phyloP scores from a whole-genome alignment of 2,329 filamentous ascomycete species.

The Colletotrichum phormii region DNA sequence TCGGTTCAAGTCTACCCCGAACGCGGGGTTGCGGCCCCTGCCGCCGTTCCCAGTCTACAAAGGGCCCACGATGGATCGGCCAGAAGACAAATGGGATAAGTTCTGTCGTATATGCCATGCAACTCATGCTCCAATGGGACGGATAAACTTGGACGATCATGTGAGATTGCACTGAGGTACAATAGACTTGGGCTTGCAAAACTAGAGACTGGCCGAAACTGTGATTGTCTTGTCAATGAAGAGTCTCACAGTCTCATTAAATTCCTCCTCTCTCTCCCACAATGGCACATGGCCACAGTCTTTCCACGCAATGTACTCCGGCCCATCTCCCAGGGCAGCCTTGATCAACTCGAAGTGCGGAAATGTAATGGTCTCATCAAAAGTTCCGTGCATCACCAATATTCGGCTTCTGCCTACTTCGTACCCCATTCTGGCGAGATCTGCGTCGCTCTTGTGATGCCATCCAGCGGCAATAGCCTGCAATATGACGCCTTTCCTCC shows the following conservation, averaged over 20 bases:
- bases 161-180: not conserved
- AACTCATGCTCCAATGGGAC: not conserved
- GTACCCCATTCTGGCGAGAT: constrained; percentile 10
- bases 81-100: not conserved
- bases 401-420: constrained; percentile 9
- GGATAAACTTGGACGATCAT: not conserved
- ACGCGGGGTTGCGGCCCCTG: constrained; percentile 4
- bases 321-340: constrained; percentile 15
- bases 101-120: not conserved
- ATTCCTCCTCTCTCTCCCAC: constrained; percentile 20
- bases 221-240: not conserved
- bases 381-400: constrained; percentile 21
- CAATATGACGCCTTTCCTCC: constrained; percentile 14
- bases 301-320: constrained; percentile 18
- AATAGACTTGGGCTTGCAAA: not conserved
- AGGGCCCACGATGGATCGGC: not conserved
- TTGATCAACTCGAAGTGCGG: constrained; percentile 18
- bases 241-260: not conserved
- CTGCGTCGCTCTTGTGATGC: constrained; percentile 20
- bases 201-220: not conserved
- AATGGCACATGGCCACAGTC: constrained; percentile 8
- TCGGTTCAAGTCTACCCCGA: constrained; percentile 14
- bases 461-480: constrained; percentile 24
- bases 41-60: not conserved
- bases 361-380: constrained; percentile 19